Evolutionary conservation across 176 grass and related monocot genomes (phyloP), one percentile per base, ranked within the genome.

Genomic region (Chloris gayana): DNA sequence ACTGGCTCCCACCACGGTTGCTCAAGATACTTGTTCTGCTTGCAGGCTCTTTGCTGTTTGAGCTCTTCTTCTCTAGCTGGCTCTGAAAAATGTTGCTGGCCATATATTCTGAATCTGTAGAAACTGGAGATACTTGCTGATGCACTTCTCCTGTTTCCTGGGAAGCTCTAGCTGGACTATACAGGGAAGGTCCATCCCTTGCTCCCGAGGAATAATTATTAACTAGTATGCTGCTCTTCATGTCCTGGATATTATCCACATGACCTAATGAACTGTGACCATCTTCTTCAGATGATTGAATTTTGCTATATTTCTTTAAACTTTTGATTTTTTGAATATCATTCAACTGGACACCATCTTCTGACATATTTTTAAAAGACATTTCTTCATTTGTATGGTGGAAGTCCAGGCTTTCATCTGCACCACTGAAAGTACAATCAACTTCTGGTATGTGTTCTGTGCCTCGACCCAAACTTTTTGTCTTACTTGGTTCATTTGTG

Each of bases 21-120:
- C 63, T 77, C 34, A 87, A 78, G 75, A 33, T 76, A 79, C 44
- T 75, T 85, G 74, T 39, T 84, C 67, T 30, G 49, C 78, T 83
- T 85, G 73, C 53, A 85, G 83, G 69, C 67, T 50, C 82, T 85
- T 51, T 64, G 21, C 51, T 68, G 34, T 93, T 53, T 70, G 50
- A 63, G 67, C 19, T 72, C 77, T 59, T 85, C 54, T 76, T 85
- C 59, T 74, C 63, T 19, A 56, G 3, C 35, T 47, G 39, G 32
- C 44, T 18, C 44, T 82, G 41, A 64, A 33, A 49, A 83, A 71
- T 68, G 19, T 41, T 49, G 65, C 57, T 83, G 10, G n/a, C 47
- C 27, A 41, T 54, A 76, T n/a, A 47, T 70, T 85, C 37, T 46
- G 75, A 80, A 41, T 80, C 38, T 25, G 39, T 69, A 13, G 72